Evolutionary conservation across 2,329 filamentous ascomycete species (phyloP), one percentile per base, ranked within the genome.

Genomic region (Thelonectria rubi): DNA sequence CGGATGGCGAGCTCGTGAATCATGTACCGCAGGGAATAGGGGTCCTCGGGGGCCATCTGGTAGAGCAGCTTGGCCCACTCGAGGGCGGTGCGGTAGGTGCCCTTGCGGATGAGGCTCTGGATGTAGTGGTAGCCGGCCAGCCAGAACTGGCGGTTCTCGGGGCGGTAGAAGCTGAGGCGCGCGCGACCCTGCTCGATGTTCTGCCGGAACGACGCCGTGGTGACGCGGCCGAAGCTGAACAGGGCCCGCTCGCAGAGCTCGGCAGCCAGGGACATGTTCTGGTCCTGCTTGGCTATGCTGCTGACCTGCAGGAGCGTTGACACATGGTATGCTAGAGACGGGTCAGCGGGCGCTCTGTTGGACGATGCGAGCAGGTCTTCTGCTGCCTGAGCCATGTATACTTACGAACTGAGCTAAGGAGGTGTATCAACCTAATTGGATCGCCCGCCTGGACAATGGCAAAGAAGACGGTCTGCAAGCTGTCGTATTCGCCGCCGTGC

Each of bases 261-360:
- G 3, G 92, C 90, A 0, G 94, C 89, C 4, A 95, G 86, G 1
- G 94, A 88, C 74, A 93, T 90, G 73, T 98, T 95, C 55, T 93
- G 88, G 73, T 97, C 93, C 67, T 97, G 91, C 74, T 95, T 94
- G 12, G 93, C 93, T 51, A 98, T 91, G 74, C 93, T 92, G 64
- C 92, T 96, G 26, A 97, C 93, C 74, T 97, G 94, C 20, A 98
- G 88, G n/a, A 98, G 85, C 2, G 92, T 94, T 1, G 93, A 95
- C 67, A 98, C 90, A 74, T 98, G 94, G 75, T 97, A 98, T 3
- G 94, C 84, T 86, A 30, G 61, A 54, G 14, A 9, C 9, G 14
- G 40, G 48, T 62, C 17, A 62, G 64, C 37, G 51, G 17, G 30
- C 20, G 10, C 5, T 26, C 12, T 15, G 18, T 12, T 14, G 26